Evolutionary conservation across 2,329 filamentous ascomycete genomes (phyloP), one percentile per base, ranked within the genome.

Genomic region (Laburnicola sp.): DNA sequence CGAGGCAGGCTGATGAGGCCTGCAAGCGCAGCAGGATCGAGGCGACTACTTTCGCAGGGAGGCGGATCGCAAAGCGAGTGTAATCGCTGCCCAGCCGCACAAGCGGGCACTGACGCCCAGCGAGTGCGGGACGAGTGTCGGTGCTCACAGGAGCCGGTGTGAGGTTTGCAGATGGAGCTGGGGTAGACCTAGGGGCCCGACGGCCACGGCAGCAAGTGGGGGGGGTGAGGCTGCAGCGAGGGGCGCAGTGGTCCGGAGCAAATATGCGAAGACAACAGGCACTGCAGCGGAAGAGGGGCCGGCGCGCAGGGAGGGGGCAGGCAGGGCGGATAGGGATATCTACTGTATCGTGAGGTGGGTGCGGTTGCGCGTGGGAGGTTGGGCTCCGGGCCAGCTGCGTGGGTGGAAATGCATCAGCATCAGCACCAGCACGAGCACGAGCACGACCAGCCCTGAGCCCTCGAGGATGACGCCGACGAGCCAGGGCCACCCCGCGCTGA

Each of bases 81-180:
- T 44, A 48, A 50, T 57, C 25, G 56, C 50, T 42, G 64, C 61
- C 59, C 62, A 60, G 60, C 50, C 36, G 50, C 36, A 45, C 51
- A 41, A 48, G 48, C 45, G 53, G 53, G 52, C 53, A 55, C 51
- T 55, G 57, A 52, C 47, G 54, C 40, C 35, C 49, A 48, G 48
- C 44, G 48, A 49, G 31, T 52, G 50, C 54, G 56, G 58, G 53
- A 51, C 42, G 41, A 51, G 45, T 48, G 45, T 43, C 21, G 40
- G 42, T 16, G 35, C 25, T 46, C 31, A 21, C 23, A 48, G n/a
- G 44, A 34, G 32, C 34, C 43, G 41, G 26, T 32, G 44, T 53
- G 57, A 56, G 41, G 49, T 47, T 50, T 51, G 56, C 53, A 53
- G 52, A 6, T 3, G 38, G 40, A 21, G 41, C 48, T 58, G 57